Evolutionary conservation across 371 early-diverging fungal genomes (phyloP), one percentile per base, ranked within the genome.

Genomic region (Mucor racemosus): DNA sequence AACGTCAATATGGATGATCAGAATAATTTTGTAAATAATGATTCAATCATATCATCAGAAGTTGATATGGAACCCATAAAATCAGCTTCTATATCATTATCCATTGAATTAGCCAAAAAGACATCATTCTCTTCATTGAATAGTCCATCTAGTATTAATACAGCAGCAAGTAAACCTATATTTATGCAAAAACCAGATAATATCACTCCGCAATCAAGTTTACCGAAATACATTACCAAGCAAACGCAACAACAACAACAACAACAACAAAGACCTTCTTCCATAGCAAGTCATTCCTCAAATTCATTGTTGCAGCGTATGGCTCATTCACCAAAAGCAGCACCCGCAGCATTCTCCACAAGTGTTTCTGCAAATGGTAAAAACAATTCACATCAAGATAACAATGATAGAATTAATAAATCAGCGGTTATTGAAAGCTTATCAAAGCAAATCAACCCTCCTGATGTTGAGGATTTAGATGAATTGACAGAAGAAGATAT

Each of bases 361-460:
- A 65, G 73, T 34, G 63, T 76, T 0, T 72, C 73, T 21, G 76
- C 57, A 13, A 69, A 48, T 69, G 76, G 73, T 7, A 65, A 10
- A n/a, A 53, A 33, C 19, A 55, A 39, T 8, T 54, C 21, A 34
- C 50, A 53, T 6, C 53, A 31, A 40, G 58, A 63, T 35, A 40
- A 11, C 46, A 19, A 15, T 15, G 19, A 4, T 35, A 34, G 19
- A 21, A 50, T 1, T 15, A 40, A n/a, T 58, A 21, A 15, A 58
- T 58, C 59, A 14, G 64, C 60, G 21, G 71, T 41, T 5, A 60
- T 64, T 46, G 48, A 64, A 41, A 54, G 54, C 26, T 15, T 71
- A 48, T 38, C 60, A 31, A 67, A 38, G 55, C 21, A 50, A 21
- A 60, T 55, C 11, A 39, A n/a, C 11, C 39, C 60, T n/a, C 62